Evolutionary conservation across 805 yeast genomes (phyloP).

Genomic region (Saccharomycopsis javanensis): DNA sequence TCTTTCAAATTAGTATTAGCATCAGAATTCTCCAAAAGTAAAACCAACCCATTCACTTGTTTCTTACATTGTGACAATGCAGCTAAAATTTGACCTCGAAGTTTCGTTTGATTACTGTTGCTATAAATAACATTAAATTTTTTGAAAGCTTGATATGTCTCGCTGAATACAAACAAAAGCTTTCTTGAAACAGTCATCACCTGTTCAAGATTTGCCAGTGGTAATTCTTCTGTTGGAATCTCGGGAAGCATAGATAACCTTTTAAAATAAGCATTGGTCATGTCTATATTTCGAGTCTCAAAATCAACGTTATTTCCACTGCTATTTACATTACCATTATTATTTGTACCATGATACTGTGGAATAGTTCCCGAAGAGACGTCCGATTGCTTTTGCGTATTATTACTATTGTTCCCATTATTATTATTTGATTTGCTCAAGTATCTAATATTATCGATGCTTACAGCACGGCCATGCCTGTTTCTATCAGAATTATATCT

Average conservation of each 20-base stretch:
- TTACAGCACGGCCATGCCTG: background rate
- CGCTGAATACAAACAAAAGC: slow-evolving; percentile 36
- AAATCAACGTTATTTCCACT: background rate
- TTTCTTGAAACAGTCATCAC: slow-evolving; percentile 33
- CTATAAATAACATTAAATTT: slow-evolving; percentile 26
- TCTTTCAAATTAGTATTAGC: slow-evolving; percentile 20
- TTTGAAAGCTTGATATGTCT: slow-evolving; percentile 35
- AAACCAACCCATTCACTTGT: slow-evolving; percentile 35
- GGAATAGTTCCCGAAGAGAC: background rate
- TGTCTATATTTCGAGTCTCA: slow-evolving; percentile 23
- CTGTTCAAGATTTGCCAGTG: background rate
- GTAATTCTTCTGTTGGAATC: background rate
- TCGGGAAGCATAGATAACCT: slow-evolving; percentile 35
- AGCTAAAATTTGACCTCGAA: background rate
- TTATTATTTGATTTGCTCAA: background rate
- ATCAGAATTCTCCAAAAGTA: slow-evolving; percentile 29
- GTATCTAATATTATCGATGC: background rate
- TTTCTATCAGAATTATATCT: background rate
- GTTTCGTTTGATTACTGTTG: slow-evolving; percentile 6
- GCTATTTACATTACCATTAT: background rate
- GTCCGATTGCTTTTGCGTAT: background rate
- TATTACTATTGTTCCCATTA: background rate
- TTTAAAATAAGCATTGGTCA: slow-evolving; percentile 38
- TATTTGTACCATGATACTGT: background rate
- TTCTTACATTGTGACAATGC: slow-evolving; percentile 28